phyloP scores from a whole-genome alignment of 225 moss, liverwort and hornwort genomes.

The Neckera pumila region DNA sequence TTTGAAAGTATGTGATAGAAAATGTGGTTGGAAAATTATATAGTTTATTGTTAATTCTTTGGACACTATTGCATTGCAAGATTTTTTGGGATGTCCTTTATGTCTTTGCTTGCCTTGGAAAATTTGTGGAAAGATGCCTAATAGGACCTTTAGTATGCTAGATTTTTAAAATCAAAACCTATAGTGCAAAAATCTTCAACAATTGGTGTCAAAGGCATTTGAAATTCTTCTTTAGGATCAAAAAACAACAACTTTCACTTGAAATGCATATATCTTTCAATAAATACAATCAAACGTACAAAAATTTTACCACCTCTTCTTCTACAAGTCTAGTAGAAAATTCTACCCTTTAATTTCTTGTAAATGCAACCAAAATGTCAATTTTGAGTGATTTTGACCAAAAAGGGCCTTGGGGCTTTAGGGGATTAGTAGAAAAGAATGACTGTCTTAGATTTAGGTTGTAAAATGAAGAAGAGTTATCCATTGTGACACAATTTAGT shows the following conservation, averaged over 20 bases:
- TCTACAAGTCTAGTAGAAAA: background rate
- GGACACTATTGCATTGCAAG: background rate
- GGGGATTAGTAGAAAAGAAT: too few relatives aligned
- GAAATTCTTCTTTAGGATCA: background rate
- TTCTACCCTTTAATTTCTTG: accelerated
- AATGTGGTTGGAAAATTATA: background rate
- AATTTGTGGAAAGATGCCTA: background rate
- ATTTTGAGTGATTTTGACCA: background rate
- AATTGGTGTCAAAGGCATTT: background rate
- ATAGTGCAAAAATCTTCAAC: background rate
- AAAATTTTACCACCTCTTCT: background rate
- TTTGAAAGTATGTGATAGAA: background rate
- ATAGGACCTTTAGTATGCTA: background rate
- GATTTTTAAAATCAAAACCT: background rate
- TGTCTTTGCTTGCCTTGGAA: background rate
- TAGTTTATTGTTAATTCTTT: background rate
- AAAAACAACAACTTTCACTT: background rate
- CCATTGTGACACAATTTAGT: too few relatives aligned
- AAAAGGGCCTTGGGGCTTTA: too few relatives aligned
- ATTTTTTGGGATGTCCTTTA: background rate
- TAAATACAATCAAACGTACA: too few relatives aligned
- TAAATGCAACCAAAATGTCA: accelerated
- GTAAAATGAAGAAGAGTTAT: too few relatives aligned
- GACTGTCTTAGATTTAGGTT: too few relatives aligned
- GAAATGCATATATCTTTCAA: background rate